A percentile compares a stretch with the other conserved stretches of the same genome.
Evolutionary conservation across 139 green algal species (phyloP).

Genomic region (Yamagishiella unicocca): DNA sequence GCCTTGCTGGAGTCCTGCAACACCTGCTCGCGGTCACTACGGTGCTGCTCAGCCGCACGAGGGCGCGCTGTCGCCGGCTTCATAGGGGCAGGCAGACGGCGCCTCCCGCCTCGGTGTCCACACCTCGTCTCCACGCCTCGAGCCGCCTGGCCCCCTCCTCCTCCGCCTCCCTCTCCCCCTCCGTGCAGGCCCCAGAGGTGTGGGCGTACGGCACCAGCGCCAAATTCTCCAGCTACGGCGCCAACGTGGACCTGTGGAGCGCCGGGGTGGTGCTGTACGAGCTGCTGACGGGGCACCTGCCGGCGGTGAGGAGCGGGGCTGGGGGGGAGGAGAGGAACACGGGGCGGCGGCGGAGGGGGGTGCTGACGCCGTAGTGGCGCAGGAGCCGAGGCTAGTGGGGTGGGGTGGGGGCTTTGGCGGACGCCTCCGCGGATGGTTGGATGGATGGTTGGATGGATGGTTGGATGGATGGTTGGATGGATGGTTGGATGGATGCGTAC

Average conservation of each 20-base stretch:
- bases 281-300: slow-evolving; percentile 55
- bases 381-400: no score
- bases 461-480: no score
- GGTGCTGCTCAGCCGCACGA: no score
- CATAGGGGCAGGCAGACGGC: no score
- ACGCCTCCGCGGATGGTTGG: no score
- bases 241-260: slow-evolving; percentile 58
- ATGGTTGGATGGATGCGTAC: no score
- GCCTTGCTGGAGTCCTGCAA: no score
- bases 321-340: not conserved
- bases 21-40: no score
- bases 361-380: not conserved
- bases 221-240: slow-evolving; percentile 14
- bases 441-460: no score
- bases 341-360: not conserved
- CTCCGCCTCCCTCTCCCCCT: not conserved
- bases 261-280: slow-evolving; percentile 64
- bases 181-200: slow-evolving; percentile 24
- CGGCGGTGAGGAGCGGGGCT: not conserved
- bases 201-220: slow-evolving; percentile 21
- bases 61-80: no score
- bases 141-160: not conserved
- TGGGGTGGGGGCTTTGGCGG: no score
- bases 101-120: no score
- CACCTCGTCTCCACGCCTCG: not conserved